phyloP scores from a whole-genome alignment of 257 asterid genomes.

The Capsicum rhomboideum region DNA sequence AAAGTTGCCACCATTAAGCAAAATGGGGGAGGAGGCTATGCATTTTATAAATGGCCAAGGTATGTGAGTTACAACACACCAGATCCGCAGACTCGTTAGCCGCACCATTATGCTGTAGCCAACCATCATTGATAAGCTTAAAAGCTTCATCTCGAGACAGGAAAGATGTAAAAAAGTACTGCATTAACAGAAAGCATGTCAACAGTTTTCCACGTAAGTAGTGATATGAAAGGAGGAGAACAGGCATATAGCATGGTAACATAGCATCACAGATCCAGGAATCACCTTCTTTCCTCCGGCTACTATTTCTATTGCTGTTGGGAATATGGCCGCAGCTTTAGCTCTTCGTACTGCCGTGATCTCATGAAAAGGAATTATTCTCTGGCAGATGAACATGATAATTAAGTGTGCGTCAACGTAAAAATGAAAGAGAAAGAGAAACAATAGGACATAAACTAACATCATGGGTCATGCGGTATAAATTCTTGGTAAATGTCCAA shows the following conservation, averaged over 20 bases:
- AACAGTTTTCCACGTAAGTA: not conserved
- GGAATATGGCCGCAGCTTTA: conserved; percentile 84
- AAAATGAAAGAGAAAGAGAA: not conserved
- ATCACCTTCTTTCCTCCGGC: conserved; percentile 86
- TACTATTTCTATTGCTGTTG: conserved; percentile 86
- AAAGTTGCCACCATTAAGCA: not conserved
- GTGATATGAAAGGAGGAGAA: not conserved
- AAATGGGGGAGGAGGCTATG: not conserved
- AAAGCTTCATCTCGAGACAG: conserved; percentile 98
- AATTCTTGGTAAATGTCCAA: not conserved
- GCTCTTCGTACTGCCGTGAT: conserved; percentile 82
- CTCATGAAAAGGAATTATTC: conserved; percentile 69
- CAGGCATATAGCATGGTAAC: not conserved
- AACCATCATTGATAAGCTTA: conserved; percentile 86
- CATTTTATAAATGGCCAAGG: not conserved
- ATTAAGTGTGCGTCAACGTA: not conserved
- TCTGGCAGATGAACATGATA: conserved; percentile 30
- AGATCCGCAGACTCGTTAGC: conserved; percentile 41
- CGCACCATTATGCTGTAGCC: conserved; percentile 46
- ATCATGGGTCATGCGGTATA: not conserved
- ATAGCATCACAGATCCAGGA: not conserved
- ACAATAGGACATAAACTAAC: not conserved
- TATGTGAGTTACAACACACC: conserved; percentile 37
- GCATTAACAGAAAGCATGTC: conserved; percentile 26
- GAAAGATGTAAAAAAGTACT: conserved; percentile 93